Evolutionary conservation across 73 alveolate species (phyloP).

Genomic region (Paramecium caudatum): DNA sequence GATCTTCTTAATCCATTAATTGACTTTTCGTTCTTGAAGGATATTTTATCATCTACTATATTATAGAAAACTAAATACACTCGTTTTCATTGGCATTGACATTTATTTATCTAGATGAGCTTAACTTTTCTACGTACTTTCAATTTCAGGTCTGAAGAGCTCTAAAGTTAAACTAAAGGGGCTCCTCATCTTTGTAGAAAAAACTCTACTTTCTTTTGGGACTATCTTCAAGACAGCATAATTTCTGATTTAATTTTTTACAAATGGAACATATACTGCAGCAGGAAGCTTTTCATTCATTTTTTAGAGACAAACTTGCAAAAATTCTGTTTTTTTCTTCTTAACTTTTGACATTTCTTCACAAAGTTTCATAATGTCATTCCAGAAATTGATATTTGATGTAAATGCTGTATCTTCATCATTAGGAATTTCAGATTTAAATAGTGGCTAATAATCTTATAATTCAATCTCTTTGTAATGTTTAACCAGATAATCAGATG

Average conservation of each 20-base stretch:
- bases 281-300: slow-evolving; percentile 82
- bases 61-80: too few relatives aligned
- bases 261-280: slow-evolving; percentile 83
- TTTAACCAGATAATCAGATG: slow-evolving; percentile 1
- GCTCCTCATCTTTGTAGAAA: slow-evolving; percentile 81
- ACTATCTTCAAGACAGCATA: slow-evolving; percentile 78
- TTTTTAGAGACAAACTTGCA: slow-evolving; percentile 23
- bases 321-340: slow-evolving; percentile 21
- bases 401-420: not conserved
- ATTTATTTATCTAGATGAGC: slow-evolving; percentile 8
- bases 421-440: not conserved
- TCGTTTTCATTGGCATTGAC: not conserved
- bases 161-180: slow-evolving; percentile 83
- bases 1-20: not conserved
- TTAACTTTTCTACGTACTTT: slow-evolving; percentile 11
- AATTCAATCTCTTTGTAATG: not conserved
- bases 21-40: not conserved
- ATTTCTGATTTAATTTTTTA: slow-evolving; percentile 73
- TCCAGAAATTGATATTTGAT: slow-evolving; percentile 57
- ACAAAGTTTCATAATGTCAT: slow-evolving; percentile 42
- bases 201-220: slow-evolving; percentile 79
- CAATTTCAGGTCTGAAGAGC: slow-evolving; percentile 79
- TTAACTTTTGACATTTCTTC: slow-evolving; percentile 26
- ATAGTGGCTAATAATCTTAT: slow-evolving; percentile 10
- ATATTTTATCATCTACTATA: too few relatives aligned